These are phyloP conservation scores for Boletus tylopilopsis DNA, from an alignment of 768 basidiomycete species.

Conservation along the genomic window DNA sequence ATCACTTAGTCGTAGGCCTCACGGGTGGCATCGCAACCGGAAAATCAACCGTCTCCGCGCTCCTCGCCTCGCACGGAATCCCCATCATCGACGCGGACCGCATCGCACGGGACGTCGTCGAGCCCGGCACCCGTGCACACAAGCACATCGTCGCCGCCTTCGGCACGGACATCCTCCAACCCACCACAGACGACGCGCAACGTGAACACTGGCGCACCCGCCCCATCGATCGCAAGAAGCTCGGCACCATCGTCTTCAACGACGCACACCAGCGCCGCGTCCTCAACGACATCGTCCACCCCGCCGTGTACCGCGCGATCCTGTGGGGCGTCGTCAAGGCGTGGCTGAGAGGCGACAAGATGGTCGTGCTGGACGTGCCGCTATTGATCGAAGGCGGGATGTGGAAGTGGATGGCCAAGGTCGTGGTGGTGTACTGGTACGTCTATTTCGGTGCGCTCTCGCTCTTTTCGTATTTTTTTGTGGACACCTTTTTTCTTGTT, in stretches of 20 bases:
- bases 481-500: not conserved
- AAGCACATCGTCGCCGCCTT: slow-evolving; percentile 64
- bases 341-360: slow-evolving; percentile 77
- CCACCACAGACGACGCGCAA: not conserved
- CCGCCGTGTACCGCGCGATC: slow-evolving; percentile 80
- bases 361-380: slow-evolving; percentile 88
- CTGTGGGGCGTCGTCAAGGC: slow-evolving; percentile 56
- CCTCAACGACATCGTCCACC: slow-evolving; percentile 87
- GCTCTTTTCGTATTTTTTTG: not conserved
- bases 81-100: slow-evolving; percentile 94
- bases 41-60: slow-evolving; percentile 85
- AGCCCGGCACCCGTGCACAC: slow-evolving; percentile 76
- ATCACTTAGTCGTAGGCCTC: slow-evolving; percentile 76
- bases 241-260: slow-evolving; percentile 85
- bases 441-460: slow-evolving; percentile 17
- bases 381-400: slow-evolving; percentile 86
- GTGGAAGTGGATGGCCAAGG: slow-evolving; percentile 77
- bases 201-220: slow-evolving; percentile 49
- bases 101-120: slow-evolving; percentile 80
- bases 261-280: slow-evolving; percentile 65
- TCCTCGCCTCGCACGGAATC: slow-evolving; percentile 61
- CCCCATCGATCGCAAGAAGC: slow-evolving; percentile 72
- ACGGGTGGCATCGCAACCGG: slow-evolving; percentile 97
- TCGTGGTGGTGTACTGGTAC: slow-evolving; percentile 92
- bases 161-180: slow-evolving; percentile 65